Conservation (phyloP, 2,329 filamentous ascomycete genomes). For the Stemphylium beticola region DNA sequence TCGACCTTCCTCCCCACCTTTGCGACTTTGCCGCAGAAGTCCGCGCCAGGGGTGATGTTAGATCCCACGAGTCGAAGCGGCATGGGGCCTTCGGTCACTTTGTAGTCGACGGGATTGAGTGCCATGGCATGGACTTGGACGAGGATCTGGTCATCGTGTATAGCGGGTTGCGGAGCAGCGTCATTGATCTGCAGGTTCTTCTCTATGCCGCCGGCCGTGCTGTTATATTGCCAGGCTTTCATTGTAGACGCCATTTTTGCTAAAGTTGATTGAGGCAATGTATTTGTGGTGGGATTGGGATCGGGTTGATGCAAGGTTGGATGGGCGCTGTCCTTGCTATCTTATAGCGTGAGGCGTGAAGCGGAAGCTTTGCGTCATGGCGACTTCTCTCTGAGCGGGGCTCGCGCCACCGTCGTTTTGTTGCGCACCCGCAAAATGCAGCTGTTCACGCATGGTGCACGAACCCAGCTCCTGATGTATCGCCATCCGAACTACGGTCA, state of each 20-base stretch:
- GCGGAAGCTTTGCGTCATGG: constrained; percentile 9
- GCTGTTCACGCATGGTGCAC: not conserved
- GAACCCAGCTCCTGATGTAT: not conserved
- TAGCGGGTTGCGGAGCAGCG: constrained; percentile 50
- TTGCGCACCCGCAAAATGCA: not conserved
- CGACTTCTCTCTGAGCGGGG: constrained; percentile 10
- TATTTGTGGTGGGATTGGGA: not conserved
- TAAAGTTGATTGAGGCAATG: too few species aligned
- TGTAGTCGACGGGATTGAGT: constrained; percentile 71
- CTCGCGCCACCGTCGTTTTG: not conserved
- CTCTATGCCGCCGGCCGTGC: constrained; percentile 56
- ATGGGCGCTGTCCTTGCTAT: not conserved
- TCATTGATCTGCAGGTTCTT: constrained; percentile 59
- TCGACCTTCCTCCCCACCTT: constrained; percentile 36
- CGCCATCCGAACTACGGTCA: not conserved
- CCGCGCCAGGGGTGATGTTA: constrained; percentile 53
- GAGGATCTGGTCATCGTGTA: constrained; percentile 57
- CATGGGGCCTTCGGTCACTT: constrained; percentile 60
- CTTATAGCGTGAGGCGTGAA: constrained; percentile 1
- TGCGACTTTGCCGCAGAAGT: constrained; percentile 60
- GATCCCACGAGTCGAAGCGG: constrained; percentile 43
- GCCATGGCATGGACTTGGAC: constrained; percentile 61
- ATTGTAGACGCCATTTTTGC: constrained; percentile 51
- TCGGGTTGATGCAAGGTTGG: not conserved
- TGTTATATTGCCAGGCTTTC: constrained; percentile 65